Base-by-base conservation (phyloP, 1,284 basidiomycete genomes). In the Cutaneotrichosporon dermatis region DNA sequence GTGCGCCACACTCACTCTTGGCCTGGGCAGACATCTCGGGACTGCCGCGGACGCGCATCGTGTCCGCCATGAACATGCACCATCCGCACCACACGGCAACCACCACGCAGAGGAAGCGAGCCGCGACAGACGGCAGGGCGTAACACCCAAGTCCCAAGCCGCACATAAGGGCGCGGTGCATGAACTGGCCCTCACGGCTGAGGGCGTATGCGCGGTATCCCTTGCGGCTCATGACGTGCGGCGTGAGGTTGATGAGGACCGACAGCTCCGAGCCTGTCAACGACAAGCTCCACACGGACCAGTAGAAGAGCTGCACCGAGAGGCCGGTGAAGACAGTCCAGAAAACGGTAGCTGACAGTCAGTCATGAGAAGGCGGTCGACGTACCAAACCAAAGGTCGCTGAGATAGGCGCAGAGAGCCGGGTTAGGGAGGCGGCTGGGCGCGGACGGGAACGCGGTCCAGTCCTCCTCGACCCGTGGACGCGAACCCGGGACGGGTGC, bases 311-410 rank as follows among this genome's bases (percentile, higher is more conserved):
- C 42, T 88, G 88, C 0, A 89, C 87, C 8, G 88, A 85, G 16
- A 96, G 83, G 1, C 86, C 85, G 1, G 92, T 94, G 69, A 90
- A 85, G 44, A 90, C 82, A 0, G 92, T 90, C 91, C 92, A 95
- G 73, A 89, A 92, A 13, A 89, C 82, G 66, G 88, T 90, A 1
- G 88, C 91, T 92, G 69, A 25, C 4, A n/a, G 60, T 59, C 37
- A 59, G 49, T 16, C 12, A 13, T 9, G 5, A 33, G 4, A 58
- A 55, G 25, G 46, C 13, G 50, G 34, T 13, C 4, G 37, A 59
- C 69, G 61, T 51, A 75, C 73, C 72, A 52, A 75, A 71, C 60
- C 72, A 76, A 6, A 76, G 62, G 57, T 75, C 73, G 52, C 71
- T 72, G 13, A 71, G 48, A 60, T 66, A 77, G n/a, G 75, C 72